Evolutionary conservation across 192 early-diverging fungal genomes (phyloP), one percentile per base, ranked within the genome.

Genomic region (Oehlia diaphana): DNA sequence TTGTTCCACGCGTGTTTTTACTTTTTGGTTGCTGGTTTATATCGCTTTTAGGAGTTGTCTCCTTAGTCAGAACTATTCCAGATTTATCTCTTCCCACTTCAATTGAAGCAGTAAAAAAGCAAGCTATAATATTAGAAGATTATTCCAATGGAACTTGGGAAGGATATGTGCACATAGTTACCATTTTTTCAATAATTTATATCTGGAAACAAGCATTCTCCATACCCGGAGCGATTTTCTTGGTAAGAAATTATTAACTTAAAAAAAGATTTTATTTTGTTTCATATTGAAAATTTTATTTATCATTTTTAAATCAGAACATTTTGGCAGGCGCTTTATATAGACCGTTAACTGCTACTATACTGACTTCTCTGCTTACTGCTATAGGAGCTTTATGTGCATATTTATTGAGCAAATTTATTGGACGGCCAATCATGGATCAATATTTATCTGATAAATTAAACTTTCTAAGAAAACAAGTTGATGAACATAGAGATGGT

Each of bases 181-280:
- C 80, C 78, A 84, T 88, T 6, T 87, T 88, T 76, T 80, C 82
- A 8, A 77, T 83, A 2, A 76, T 90, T 10, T 90, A 90, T 73
- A 73, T 90, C 21, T 90, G 88, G 88, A 86, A 90, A 47, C 88
- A 90, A 71, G 85, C 83, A 33, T 90, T 88, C 83, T 87, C 87
- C 49, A 85, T 90, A 53, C 88, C 88, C 31, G 88, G 88, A n/a
- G 86, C 86, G 35, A 83, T 88, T 9, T 83, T 90, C 23, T 72
- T 90, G 70, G 84, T 85, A 85, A 77, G 76, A 5, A 28, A 31
- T 3, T 21, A 21, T 21, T 66, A n/a, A 66, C 3, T 37, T 37
- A 0, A 37, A 37, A 37, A 37, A 37, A 37, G 2, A 37, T 2
- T 37, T 37, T 37, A 37, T 37, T 37, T 37, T 37, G 37, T 37